Percentiles rank a stretch among this genome's conserved stretches.
Conservation (phyloP, 176 grass and related monocot species). For the Dendrocalamus sinicus region DNA sequence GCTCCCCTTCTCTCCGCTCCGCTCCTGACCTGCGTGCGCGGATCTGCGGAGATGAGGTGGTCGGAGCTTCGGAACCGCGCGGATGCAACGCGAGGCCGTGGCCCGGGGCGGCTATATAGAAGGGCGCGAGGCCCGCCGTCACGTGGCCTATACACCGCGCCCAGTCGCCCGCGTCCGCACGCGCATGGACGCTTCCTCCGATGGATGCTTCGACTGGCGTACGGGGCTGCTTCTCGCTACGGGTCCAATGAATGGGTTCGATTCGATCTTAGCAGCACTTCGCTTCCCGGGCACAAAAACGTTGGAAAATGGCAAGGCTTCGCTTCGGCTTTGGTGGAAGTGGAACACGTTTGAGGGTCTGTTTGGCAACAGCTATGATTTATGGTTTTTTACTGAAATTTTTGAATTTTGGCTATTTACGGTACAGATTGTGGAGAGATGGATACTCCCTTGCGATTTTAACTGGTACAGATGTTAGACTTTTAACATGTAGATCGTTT, state of each 20-base stretch:
- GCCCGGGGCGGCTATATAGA: constrained; percentile 41
- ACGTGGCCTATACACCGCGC: constrained; percentile 33
- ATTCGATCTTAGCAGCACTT: background rate
- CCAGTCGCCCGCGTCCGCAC: background rate
- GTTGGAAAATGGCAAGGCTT: no score
- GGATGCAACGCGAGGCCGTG: background rate
- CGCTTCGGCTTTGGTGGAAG: no score
- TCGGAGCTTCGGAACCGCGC: constrained; percentile 15
- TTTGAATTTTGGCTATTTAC: no score
- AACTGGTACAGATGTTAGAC: no score
- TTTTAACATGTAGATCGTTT: no score
- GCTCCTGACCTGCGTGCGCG: constrained; percentile 31
- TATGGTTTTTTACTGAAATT: no score
- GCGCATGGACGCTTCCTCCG: background rate
- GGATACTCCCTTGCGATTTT: no score
- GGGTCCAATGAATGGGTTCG: background rate
- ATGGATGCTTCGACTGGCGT: background rate
- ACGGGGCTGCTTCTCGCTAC: background rate
- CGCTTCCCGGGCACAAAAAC: no score
- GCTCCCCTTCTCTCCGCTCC: background rate
- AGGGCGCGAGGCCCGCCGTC: constrained; percentile 24
- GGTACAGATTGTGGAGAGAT: no score
- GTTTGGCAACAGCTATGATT: no score
- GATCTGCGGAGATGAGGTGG: constrained; percentile 15
- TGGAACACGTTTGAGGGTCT: no score